Percentiles rank a stretch among this genome's conserved stretches.
These are phyloP conservation scores for Salix caprea DNA, from an alignment of 345 rosid genomes.

Conservation along the genomic window DNA sequence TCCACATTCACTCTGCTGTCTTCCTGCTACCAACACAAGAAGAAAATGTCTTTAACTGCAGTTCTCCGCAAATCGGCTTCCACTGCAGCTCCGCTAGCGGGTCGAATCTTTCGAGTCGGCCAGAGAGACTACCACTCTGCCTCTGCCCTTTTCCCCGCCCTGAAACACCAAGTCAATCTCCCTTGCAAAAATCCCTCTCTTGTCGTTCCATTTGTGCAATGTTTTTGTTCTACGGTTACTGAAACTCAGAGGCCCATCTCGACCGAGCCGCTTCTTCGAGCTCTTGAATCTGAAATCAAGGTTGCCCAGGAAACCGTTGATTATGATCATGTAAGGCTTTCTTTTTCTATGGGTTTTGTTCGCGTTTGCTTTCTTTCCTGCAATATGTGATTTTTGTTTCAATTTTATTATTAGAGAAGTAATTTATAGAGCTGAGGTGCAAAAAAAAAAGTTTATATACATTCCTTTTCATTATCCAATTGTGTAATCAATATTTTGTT, in stretches of 20 bases:
- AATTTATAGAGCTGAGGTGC: not conserved
- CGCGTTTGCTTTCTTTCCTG: not conserved
- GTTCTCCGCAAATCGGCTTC: conserved; percentile 45
- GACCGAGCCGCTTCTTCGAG: conserved; percentile 54
- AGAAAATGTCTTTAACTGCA: conserved; percentile 39
- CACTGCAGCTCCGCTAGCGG: conserved; percentile 36
- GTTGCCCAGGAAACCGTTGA: conserved; percentile 58
- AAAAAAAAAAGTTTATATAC: not conserved
- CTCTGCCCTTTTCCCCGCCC: conserved; percentile 26
- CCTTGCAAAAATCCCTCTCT: conserved; percentile 13
- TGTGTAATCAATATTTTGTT: not conserved
- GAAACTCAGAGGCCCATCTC: conserved; percentile 29
- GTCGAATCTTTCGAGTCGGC: conserved; percentile 25
- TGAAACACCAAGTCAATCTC: conserved; percentile 15
- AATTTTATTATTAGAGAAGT: too few species aligned
- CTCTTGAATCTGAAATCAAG: conserved; percentile 62
- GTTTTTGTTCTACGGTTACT: conserved; percentile 36
- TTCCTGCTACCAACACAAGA: not conserved
- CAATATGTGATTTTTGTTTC: not conserved
- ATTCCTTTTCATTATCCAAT: not conserved
- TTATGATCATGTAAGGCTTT: conserved; percentile 37
- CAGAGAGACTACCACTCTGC: conserved; percentile 26
- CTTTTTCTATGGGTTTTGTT: not conserved
- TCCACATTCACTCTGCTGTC: not conserved
- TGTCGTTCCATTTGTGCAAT: conserved; percentile 5